Conservation (phyloP, 2,329 filamentous ascomycete species). For the Hypoxylon sp. region DNA sequence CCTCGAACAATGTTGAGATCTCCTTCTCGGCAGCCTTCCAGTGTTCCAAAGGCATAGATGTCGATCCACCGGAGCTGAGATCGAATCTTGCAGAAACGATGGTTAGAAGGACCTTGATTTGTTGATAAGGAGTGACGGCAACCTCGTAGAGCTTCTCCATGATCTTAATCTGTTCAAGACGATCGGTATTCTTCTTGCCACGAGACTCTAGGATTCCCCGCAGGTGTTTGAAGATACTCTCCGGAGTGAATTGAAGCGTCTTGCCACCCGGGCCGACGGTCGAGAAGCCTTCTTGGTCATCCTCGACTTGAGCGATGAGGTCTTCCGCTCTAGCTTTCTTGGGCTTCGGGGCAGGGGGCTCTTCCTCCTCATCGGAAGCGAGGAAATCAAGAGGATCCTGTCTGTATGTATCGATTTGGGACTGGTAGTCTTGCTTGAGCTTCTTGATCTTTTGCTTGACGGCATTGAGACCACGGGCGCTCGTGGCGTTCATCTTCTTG, state of each 20-base stretch:
- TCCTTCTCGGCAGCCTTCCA: slow-evolving; percentile 97
- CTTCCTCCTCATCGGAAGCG: slow-evolving; percentile 77
- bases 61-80: slow-evolving; percentile 80
- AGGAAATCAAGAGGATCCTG: slow-evolving; percentile 67
- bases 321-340: slow-evolving; percentile 68
- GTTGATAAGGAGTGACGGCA: slow-evolving; percentile 90
- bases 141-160: slow-evolving; percentile 98
- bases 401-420: slow-evolving; percentile 88
- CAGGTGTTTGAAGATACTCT: slow-evolving; percentile 98
- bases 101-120: slow-evolving; percentile 90
- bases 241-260: slow-evolving; percentile 91
- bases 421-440: slow-evolving; percentile 94
- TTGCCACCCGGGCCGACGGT: slow-evolving; percentile 92
- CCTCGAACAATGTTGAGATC: slow-evolving; percentile 80
- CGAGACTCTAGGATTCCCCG: slow-evolving; percentile 93
- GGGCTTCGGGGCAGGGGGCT: slow-evolving; percentile 66
- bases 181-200: slow-evolving; percentile 99
- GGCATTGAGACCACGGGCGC: slow-evolving; percentile 92
- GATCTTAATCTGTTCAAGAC: slow-evolving; percentile 91
- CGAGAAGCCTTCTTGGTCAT: slow-evolving; percentile 88
- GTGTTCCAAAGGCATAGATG: slow-evolving; percentile 93
- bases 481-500: slow-evolving; percentile 99
- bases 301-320: slow-evolving; percentile 66
- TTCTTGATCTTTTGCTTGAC: slow-evolving; percentile 99
- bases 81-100: slow-evolving; percentile 96